Evolutionary conservation across 306 rosid species (phyloP).

Genomic region (Malus fusca): DNA sequence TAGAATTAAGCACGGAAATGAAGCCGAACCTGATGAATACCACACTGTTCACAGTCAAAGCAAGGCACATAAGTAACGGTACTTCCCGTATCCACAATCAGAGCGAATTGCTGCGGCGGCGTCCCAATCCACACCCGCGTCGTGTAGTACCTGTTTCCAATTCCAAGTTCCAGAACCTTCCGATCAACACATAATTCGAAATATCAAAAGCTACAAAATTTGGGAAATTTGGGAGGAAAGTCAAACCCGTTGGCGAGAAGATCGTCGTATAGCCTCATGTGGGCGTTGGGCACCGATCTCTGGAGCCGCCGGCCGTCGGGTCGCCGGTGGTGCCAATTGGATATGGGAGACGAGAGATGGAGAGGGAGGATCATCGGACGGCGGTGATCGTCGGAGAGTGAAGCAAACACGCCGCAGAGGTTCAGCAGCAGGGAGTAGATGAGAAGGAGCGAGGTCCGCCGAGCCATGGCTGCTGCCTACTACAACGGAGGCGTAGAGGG

Average conservation of each 20-base stretch:
- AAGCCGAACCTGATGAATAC: slow-evolving; percentile 40
- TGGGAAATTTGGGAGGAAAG: background rate
- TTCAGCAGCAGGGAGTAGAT: background rate
- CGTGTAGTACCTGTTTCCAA: slow-evolving; percentile 31
- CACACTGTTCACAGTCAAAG: slow-evolving; percentile 33
- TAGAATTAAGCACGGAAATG: background rate
- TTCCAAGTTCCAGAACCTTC: background rate
- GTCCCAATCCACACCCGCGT: slow-evolving; percentile 46
- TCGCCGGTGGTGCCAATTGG: slow-evolving; percentile 11
- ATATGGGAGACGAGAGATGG: slow-evolving; percentile 19
- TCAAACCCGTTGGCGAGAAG: slow-evolving; percentile 39
- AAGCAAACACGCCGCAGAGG: background rate
- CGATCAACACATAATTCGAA: background rate
- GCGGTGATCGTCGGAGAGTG: slow-evolving; percentile 14
- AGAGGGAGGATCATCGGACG: slow-evolving; percentile 40
- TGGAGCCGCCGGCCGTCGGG: slow-evolving; percentile 29
- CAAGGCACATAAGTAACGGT: slow-evolving; percentile 52
- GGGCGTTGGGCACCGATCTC: slow-evolving; percentile 27
- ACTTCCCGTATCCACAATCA: slow-evolving; percentile 47
- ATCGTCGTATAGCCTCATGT: slow-evolving; percentile 44
- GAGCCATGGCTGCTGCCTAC: slow-evolving; percentile 24
- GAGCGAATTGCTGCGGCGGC: slow-evolving; percentile 43
- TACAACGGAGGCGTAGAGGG: slow-evolving; percentile 17
- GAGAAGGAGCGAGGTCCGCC: background rate
- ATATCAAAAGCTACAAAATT: background rate